These are phyloP conservation scores for Metschnikowia colocasiae DNA, from an alignment of 805 yeast species.

Conservation along the genomic window DNA sequence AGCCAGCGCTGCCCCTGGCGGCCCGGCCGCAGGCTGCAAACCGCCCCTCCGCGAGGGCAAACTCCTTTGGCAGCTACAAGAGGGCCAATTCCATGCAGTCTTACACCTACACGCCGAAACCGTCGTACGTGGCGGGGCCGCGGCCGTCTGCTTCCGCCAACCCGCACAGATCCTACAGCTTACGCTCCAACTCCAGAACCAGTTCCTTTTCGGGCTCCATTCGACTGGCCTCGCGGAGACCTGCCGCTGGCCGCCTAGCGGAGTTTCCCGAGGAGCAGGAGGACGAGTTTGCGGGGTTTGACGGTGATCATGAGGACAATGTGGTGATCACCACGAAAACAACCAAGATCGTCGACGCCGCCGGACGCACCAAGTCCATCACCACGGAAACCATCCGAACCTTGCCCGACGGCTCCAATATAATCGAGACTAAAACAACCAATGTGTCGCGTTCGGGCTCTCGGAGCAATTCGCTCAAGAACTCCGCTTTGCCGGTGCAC, in stretches of 20 bases:
- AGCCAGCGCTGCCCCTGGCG: slow-evolving; percentile 8
- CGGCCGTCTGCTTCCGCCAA: slow-evolving; percentile 5
- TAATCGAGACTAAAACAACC: slow-evolving; percentile 41
- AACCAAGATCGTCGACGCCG: slow-evolving; percentile 46
- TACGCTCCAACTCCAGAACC: not conserved
- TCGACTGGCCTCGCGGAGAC: slow-evolving; percentile 7
- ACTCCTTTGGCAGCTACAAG: slow-evolving; percentile 20
- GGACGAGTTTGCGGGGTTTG: slow-evolving; percentile 18
- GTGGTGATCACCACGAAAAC: slow-evolving; percentile 42
- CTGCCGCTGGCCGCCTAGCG: not conserved
- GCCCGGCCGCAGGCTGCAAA: not conserved
- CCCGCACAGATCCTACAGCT: slow-evolving; percentile 1
- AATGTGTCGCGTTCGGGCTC: slow-evolving; percentile 36
- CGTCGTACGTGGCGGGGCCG: slow-evolving; percentile 37
- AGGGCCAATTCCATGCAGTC: slow-evolving; percentile 34
- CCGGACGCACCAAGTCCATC: slow-evolving; percentile 53
- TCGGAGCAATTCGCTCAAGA: slow-evolving; percentile 26
- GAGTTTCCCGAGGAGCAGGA: slow-evolving; percentile 17
- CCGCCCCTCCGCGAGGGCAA: slow-evolving; percentile 7
- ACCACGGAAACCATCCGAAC: slow-evolving; percentile 51
- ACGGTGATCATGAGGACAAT: slow-evolving; percentile 19
- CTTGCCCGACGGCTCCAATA: slow-evolving; percentile 42
- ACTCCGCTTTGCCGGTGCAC: slow-evolving; percentile 19
- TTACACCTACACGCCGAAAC: slow-evolving; percentile 37
- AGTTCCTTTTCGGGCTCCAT: slow-evolving; percentile 4